Evolutionary conservation across 208 protist species (phyloP), one percentile per base, ranked within the genome.

Genomic region (Leishmania amazonensis): DNA sequence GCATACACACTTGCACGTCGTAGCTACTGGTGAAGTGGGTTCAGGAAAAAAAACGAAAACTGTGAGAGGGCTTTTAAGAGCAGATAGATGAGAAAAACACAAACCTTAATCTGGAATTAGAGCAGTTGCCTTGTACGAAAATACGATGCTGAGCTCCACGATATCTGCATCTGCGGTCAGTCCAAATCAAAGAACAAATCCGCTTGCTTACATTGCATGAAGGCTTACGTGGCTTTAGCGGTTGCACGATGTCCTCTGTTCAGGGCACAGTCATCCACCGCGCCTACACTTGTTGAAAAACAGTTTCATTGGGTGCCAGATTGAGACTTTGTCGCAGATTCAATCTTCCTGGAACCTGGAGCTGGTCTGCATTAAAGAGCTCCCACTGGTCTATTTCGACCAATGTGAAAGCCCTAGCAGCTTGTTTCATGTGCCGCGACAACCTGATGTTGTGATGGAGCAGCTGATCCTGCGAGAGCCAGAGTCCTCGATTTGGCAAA

Each of bases 311-410:
- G 47, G 82, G 28, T 21, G n/a, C 42, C 3, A 68, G 31, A 51
- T 76, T 80, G 21, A 85, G 73, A 64, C 82, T 85, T 45, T 81
- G 78, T 42, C 89, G 85, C 28, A 98, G 85, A 1, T 88, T 92
- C 40, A 98, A 81, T 58, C 95, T 80, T 4, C 95, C 95, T 72
- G 95, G 95, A 38, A 95, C 91, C 57, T 78, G 80, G 11, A 98
- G 88, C 78, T 98, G 95, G 60, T 98, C 93, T 0, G 93, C 93
- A 76, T 98, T 98, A 81, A 93, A 94, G 67, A 98, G 81, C 80
- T 93, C 92, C 90, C 92, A 98, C 79, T 96, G 90, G 1, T 97
- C 91, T 62, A 94, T 83, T 62, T 98, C 95, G 2, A 93, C 90
- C 42, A 97, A 58, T 3, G 87, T 84, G 78, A 94, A 95, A 19